Percentiles rank a stretch among this genome's conserved stretches.
Evolutionary conservation across 2,329 filamentous ascomycete genomes (phyloP).

Genomic region (Leptographium lundbergii): DNA sequence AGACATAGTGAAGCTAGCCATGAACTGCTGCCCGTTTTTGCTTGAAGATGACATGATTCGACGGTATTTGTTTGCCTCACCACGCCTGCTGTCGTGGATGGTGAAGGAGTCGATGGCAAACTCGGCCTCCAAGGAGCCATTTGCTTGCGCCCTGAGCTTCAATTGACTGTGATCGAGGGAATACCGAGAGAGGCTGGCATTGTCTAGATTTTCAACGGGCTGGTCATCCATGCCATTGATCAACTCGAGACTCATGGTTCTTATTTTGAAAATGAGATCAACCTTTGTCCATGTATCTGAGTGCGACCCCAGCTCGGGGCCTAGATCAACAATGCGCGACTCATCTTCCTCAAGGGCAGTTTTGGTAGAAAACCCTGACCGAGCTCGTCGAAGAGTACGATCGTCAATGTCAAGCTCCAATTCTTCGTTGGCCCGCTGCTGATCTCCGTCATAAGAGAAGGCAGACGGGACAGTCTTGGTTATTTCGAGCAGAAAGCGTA

Average conservation of each 20-base stretch:
- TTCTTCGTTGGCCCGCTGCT: constrained; percentile 59
- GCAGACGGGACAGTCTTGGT: constrained; percentile 79
- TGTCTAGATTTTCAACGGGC: constrained; percentile 66
- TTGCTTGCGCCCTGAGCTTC: constrained; percentile 86
- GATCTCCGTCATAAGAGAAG: constrained; percentile 53
- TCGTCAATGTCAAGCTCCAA: constrained; percentile 56
- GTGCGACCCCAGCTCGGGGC: constrained; percentile 57
- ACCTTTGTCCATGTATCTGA: constrained; percentile 80
- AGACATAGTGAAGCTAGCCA: constrained; percentile 91
- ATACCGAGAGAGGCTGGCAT: constrained; percentile 82
- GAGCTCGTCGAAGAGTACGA: constrained; percentile 35
- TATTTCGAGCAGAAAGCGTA: constrained; percentile 80
- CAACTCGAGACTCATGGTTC: constrained; percentile 78
- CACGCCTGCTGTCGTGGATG: constrained; percentile 79
- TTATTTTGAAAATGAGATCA: constrained; percentile 80
- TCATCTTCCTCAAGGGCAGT: constrained; percentile 16
- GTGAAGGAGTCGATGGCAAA: constrained; percentile 89
- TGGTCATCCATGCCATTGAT: constrained; percentile 62
- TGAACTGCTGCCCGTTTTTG: constrained; percentile 90
- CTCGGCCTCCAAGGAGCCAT: constrained; percentile 84
- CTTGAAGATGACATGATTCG: constrained; percentile 98
- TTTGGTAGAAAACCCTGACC: constrained; percentile 21
- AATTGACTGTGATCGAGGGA: constrained; percentile 85
- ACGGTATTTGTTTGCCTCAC: constrained; percentile 87
- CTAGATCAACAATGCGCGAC: constrained; percentile 38